phyloP scores from a whole-genome alignment of 192 early-diverging fungal genomes.

The Entomortierella chlamydospora region DNA sequence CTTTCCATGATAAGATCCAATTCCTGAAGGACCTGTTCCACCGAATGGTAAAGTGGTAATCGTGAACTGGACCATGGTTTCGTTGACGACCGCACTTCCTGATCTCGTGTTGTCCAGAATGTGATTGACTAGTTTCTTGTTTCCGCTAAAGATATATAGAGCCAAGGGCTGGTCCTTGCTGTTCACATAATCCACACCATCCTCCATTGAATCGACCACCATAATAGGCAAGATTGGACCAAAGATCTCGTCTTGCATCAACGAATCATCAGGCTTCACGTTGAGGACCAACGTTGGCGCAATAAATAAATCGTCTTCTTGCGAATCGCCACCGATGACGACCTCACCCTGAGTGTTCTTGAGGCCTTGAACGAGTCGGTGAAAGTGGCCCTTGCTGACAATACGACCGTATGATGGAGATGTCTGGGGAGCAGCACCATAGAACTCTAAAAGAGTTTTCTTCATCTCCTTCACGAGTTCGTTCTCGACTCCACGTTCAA shows the following conservation, averaged over 20 bases:
- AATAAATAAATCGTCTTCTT: constrained; percentile 76
- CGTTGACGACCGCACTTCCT: constrained; percentile 85
- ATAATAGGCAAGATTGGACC: constrained; percentile 91
- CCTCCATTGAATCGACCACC: constrained; percentile 69
- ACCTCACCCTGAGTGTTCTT: constrained; percentile 63
- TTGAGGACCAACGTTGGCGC: constrained; percentile 86
- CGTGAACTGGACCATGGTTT: constrained; percentile 75
- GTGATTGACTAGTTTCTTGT: constrained; percentile 60
- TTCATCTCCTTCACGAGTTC: constrained; percentile 64
- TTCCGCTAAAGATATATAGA: constrained; percentile 79
- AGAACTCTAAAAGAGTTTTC: constrained; percentile 52
- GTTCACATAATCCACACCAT: constrained; percentile 73
- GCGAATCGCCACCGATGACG: constrained; percentile 69
- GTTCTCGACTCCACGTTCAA: constrained; percentile 58
- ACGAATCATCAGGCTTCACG: constrained; percentile 65
- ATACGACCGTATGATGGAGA: constrained; percentile 69
- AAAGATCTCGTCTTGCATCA: constrained; percentile 92
- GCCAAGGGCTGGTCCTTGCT: constrained; percentile 79
- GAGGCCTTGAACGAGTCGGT: constrained; percentile 68
- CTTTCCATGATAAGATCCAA: constrained; percentile 87
- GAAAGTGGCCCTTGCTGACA: constrained; percentile 68
- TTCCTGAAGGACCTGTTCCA: constrained; percentile 87
- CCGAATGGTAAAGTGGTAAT: constrained; percentile 82
- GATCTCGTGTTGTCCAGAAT: constrained; percentile 78
- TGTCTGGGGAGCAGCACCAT: constrained; percentile 53